These are phyloP conservation scores for Trichosporon sp. DNA, from an alignment of 1,284 basidiomycete species.

Conservation along the genomic window DNA sequence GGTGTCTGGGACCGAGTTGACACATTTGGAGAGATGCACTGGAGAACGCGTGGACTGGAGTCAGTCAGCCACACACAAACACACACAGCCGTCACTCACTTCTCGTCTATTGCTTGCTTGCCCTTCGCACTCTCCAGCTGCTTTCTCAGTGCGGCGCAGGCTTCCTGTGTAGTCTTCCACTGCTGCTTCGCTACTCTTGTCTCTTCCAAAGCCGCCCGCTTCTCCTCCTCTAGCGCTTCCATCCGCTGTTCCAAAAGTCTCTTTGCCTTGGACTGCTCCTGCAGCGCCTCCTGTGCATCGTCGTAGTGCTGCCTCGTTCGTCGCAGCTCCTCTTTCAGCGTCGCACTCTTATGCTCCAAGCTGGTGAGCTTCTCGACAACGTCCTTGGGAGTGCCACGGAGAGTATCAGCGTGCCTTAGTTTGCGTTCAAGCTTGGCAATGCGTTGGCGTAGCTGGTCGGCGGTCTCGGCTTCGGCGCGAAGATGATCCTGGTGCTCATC, in stretches of 20 bases:
- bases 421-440: slow-evolving; percentile 29
- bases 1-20: background rate
- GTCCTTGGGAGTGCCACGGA: background rate
- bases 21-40: slow-evolving; percentile 34
- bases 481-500: slow-evolving; percentile 25
- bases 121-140: background rate
- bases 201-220: background rate
- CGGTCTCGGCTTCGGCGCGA: slow-evolving; percentile 33
- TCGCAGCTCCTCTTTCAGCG: background rate
- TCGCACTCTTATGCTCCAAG: background rate
- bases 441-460: slow-evolving; percentile 35
- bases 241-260: background rate
- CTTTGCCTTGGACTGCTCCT: background rate
- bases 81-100: background rate
- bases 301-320: background rate
- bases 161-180: background rate
- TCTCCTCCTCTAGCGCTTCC: background rate
- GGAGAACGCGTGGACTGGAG: slow-evolving; percentile 31
- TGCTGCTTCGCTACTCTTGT: background rate
- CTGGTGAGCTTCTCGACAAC: background rate
- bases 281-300: background rate
- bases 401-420: background rate
- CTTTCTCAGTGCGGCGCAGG: slow-evolving; percentile 16
- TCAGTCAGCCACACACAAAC: background rate
- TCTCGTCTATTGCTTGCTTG: background rate